A percentile compares a stretch with the other conserved stretches of the same genome.
Conservation (phyloP, 768 basidiomycete species). For the Cytidiella melzeri region DNA sequence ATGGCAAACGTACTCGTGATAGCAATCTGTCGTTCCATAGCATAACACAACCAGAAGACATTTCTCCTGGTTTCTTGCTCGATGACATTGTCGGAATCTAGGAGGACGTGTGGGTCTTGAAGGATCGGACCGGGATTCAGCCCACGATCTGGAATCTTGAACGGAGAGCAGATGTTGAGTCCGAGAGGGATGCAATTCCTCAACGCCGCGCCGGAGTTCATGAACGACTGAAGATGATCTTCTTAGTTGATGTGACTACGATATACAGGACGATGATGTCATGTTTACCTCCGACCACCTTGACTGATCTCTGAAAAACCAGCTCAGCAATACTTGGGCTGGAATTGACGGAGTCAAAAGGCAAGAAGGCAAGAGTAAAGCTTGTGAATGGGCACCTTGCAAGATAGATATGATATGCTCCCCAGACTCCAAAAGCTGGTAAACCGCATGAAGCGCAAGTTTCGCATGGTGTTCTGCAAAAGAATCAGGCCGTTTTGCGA, state of each 20-base stretch:
- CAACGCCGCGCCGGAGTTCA: conserved; percentile 49
- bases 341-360: background rate
- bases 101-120: conserved; percentile 43
- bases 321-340: conserved; percentile 61
- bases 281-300: conserved; percentile 66
- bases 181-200: conserved; percentile 60
- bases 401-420: conserved; percentile 53
- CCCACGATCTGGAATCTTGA: conserved; percentile 34
- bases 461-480: conserved; percentile 56
- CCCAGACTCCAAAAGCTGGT: conserved; percentile 42
- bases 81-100: conserved; percentile 50
- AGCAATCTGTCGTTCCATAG: conserved; percentile 60
- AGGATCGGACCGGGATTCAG: background rate
- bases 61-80: conserved; percentile 73
- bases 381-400: conserved; percentile 43
- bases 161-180: conserved; percentile 61
- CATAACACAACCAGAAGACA: conserved; percentile 62
- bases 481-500: conserved; percentile 44
- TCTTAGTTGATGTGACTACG: too few relatives aligned
- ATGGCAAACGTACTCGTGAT: conserved; percentile 71
- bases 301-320: conserved; percentile 73
- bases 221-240: conserved; percentile 59
- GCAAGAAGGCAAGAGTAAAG: background rate
- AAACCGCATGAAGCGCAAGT: conserved; percentile 44
- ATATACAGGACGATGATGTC: too few relatives aligned